phyloP scores from a whole-genome alignment of 768 basidiomycete species.

The Tricholoma furcatifolium region DNA sequence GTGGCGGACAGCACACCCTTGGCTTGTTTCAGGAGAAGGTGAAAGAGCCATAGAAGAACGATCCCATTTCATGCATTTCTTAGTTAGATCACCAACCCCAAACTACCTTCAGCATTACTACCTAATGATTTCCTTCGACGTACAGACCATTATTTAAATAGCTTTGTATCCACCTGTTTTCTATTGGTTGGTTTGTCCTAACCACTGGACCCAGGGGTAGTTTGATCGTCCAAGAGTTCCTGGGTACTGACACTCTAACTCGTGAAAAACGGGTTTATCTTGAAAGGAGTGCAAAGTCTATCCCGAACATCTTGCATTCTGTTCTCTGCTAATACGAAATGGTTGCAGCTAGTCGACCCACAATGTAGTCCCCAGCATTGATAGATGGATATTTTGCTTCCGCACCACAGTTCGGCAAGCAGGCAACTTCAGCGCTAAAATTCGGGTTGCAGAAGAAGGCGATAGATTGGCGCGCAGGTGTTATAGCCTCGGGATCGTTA shows the following conservation, averaged over 20 bases:
- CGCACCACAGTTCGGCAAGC: slow-evolving; percentile 65
- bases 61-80: not conserved
- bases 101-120: too few relatives aligned
- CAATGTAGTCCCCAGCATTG: slow-evolving; percentile 75
- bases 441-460: slow-evolving; percentile 91
- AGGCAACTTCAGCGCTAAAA: slow-evolving; percentile 61
- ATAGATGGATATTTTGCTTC: slow-evolving; percentile 66
- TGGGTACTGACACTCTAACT: too few relatives aligned
- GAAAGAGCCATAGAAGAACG: slow-evolving; percentile 4
- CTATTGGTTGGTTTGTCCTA: too few relatives aligned
- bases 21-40: slow-evolving; percentile 70
- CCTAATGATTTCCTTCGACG: too few relatives aligned
- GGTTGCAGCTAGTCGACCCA: slow-evolving; percentile 63
- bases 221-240: too few relatives aligned
- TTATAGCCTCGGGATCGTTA: slow-evolving; percentile 50
- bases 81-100: too few relatives aligned
- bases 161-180: too few relatives aligned
- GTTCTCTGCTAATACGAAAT: slow-evolving; percentile 34
- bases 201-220: too few relatives aligned
- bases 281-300: too few relatives aligned
- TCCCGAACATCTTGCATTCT: too few relatives aligned
- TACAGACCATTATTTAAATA: too few relatives aligned
- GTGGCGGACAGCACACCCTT: slow-evolving; percentile 79
- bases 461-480: slow-evolving; percentile 72
- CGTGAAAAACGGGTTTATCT: too few relatives aligned